Conservation (phyloP, 2,329 filamentous ascomycete genomes). For the Penicillium sp. region DNA sequence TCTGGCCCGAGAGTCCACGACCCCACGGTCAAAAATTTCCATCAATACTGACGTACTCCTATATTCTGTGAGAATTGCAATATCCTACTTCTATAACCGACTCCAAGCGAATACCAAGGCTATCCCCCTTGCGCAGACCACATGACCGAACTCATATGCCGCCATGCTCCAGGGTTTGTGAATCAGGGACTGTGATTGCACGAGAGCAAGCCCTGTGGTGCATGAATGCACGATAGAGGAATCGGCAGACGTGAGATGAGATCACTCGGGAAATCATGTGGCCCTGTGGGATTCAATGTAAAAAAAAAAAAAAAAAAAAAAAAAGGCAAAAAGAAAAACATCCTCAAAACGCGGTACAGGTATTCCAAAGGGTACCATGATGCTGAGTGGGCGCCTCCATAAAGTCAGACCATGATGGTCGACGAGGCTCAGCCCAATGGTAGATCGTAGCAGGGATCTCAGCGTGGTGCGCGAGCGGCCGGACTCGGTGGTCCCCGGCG, state of each 20-base stretch:
- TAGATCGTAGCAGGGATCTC: conserved; percentile 39
- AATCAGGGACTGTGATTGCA: conserved; percentile 13
- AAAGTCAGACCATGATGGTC: conserved; percentile 35
- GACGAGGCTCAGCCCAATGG: conserved; percentile 39
- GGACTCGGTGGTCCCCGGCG: conserved; percentile 28
- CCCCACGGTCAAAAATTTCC: not conserved
- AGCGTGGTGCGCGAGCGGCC: conserved; percentile 27
- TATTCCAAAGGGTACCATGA: not conserved
- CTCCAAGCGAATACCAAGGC: conserved; percentile 3
- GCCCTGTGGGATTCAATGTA: not conserved
- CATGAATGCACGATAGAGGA: conserved; percentile 11
- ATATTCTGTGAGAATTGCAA: not conserved
- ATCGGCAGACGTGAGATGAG: conserved; percentile 15
- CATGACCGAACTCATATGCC: conserved; percentile 27
- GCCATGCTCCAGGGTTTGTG: conserved; percentile 17
- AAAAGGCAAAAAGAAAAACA: too few relatives aligned
- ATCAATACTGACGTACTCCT: not conserved
- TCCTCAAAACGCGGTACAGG: not conserved
- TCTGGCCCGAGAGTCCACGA: not conserved
- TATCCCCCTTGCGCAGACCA: conserved; percentile 12
- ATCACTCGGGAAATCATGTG: conserved; percentile 13
- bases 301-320: not conserved
- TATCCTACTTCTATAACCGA: conserved; percentile 1
- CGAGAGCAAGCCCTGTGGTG: conserved; percentile 5
- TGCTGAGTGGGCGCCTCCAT: conserved; percentile 25